These are phyloP conservation scores for Verticillium longisporum DNA, from an alignment of 2,329 filamentous ascomycete genomes.

Conservation along the genomic window DNA sequence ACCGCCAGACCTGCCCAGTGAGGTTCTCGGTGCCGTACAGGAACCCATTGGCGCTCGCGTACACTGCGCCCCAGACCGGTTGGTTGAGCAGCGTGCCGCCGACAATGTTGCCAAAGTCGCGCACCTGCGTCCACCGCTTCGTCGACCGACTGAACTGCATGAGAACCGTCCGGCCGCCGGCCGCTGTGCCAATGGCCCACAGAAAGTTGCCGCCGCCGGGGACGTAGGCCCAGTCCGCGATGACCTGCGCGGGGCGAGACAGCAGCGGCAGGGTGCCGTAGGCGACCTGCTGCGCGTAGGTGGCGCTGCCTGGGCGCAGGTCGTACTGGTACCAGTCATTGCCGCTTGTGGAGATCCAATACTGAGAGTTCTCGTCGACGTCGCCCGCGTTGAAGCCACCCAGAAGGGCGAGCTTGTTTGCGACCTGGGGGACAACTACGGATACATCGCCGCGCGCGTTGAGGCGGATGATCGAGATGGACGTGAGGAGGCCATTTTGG, in stretches of 20 bases:
- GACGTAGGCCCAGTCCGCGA: slow-evolving; percentile 15
- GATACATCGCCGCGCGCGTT: slow-evolving; percentile 8
- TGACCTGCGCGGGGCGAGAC: not conserved
- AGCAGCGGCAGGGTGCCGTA: slow-evolving; percentile 1
- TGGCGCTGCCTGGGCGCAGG: slow-evolving; percentile 11
- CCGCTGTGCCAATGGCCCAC: slow-evolving; percentile 10
- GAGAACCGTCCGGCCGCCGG: slow-evolving; percentile 3
- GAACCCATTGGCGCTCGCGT: slow-evolving; percentile 9
- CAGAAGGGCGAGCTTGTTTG: slow-evolving; percentile 1
- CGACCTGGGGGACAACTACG: slow-evolving; percentile 1
- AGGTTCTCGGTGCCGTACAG: slow-evolving; percentile 14
- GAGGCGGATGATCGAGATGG: slow-evolving; percentile 14
- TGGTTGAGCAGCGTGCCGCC: not conserved
- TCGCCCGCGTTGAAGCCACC: slow-evolving; percentile 13
- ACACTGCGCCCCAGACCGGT: slow-evolving; percentile 11
- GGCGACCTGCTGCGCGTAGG: slow-evolving; percentile 6
- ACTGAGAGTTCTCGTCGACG: slow-evolving; percentile 13
- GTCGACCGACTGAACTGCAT: slow-evolving; percentile 9
- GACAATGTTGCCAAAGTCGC: slow-evolving; percentile 8
- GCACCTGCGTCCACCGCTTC: slow-evolving; percentile 3
- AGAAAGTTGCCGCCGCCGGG: slow-evolving; percentile 10
- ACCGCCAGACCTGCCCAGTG: slow-evolving; percentile 15
- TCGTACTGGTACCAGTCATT: slow-evolving; percentile 12
- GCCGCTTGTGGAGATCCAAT: slow-evolving; percentile 10
- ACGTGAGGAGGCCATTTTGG: not conserved